Conservation (phyloP, 495 filamentous ascomycete species). For the Extremus antarcticus region DNA sequence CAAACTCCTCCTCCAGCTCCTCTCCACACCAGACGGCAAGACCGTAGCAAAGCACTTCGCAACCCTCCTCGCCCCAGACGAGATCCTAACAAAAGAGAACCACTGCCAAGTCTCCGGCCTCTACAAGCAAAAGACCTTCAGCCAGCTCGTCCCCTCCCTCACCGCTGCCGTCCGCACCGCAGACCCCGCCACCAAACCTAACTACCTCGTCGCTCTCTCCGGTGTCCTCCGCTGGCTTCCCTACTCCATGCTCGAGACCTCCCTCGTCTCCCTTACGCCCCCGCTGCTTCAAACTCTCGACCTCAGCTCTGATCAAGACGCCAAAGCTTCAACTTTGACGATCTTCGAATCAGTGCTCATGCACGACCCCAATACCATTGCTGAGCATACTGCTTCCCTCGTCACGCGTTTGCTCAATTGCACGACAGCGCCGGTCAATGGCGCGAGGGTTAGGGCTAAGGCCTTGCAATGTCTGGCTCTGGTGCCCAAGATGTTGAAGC, state of each 20-base stretch:
- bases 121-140: constrained; percentile 55
- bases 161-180: constrained; percentile 45
- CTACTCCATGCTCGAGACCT: constrained; percentile 47
- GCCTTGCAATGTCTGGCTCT: constrained; percentile 47
- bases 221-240: constrained; percentile 53
- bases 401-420: constrained; percentile 45
- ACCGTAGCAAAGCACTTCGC: constrained; percentile 47
- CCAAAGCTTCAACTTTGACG: constrained; percentile 52
- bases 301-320: constrained; percentile 38
- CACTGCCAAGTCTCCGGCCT: constrained; percentile 54
- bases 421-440: constrained; percentile 31
- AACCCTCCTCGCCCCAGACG: constrained; percentile 50
- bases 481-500: constrained; percentile 38
- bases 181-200: constrained; percentile 39
- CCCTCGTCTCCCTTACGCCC: constrained; percentile 49
- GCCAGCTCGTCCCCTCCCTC: constrained; percentile 48
- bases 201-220: constrained; percentile 56
- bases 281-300: constrained; percentile 65
- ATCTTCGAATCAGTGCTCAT: constrained; percentile 49
- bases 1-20: constrained; percentile 42
- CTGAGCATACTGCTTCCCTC: constrained; percentile 50
- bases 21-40: constrained; percentile 34
- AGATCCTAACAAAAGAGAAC: constrained; percentile 54
- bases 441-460: constrained; percentile 38
- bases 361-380: constrained; percentile 44